phyloP scores from a whole-genome alignment of 192 early-diverging fungal species.

The Coemansia sp. region DNA sequence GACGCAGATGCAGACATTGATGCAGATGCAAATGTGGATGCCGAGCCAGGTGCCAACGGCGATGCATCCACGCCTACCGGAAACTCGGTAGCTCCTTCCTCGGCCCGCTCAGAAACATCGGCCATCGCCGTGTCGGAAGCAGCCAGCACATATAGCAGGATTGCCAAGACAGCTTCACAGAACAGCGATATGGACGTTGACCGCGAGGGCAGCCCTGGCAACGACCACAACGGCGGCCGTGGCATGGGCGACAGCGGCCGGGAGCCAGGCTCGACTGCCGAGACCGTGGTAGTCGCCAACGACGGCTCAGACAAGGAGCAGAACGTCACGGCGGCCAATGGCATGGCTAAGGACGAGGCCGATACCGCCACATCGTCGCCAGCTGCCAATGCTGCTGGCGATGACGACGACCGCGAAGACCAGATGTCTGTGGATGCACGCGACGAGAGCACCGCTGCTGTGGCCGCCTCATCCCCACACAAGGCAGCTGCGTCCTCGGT shows the following conservation, averaged over 20 bases:
- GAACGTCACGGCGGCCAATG: not conserved
- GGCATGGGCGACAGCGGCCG: not conserved
- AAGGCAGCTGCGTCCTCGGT: not conserved
- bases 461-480: not conserved
- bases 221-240: conserved; percentile 12
- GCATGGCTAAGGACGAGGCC: not conserved
- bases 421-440: not conserved
- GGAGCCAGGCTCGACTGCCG: not conserved
- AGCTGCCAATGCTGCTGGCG: not conserved
- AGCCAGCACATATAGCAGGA: not conserved
- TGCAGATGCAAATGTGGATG: not conserved
- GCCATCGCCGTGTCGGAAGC: not conserved
- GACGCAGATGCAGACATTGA: not conserved
- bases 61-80: not conserved
- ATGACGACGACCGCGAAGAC: not conserved
- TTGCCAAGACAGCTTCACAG: conserved; percentile 6
- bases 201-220: conserved; percentile 2
- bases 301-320: not conserved
- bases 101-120: conserved; percentile 15
- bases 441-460: not conserved
- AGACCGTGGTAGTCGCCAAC: not conserved
- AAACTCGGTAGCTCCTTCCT: not conserved
- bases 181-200: conserved; percentile 26
- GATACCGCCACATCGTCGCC: conserved; percentile 1
- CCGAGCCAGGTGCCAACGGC: not conserved